A percentile compares a stretch with the other conserved stretches of the same genome.
Conservation (phyloP, 495 filamentous ascomycete species). For the Melanomma pulvis-pyrius region DNA sequence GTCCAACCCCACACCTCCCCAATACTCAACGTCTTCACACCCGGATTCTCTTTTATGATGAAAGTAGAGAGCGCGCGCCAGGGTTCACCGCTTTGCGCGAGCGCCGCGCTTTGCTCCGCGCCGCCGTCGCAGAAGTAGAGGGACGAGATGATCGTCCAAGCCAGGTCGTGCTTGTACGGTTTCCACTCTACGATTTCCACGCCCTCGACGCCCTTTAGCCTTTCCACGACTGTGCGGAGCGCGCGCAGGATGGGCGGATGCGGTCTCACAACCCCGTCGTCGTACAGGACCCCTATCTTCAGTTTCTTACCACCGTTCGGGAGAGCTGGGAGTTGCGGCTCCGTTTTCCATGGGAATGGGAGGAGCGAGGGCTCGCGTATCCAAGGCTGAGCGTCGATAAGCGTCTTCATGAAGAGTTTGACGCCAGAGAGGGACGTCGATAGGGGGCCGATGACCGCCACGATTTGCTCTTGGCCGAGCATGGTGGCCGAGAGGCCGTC, state of each 20-base stretch:
- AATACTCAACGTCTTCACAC: slow-evolving; percentile 13
- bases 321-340: neutral
- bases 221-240: slow-evolving; percentile 57
- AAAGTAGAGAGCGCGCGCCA: slow-evolving; percentile 53
- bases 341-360: slow-evolving; percentile 61
- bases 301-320: slow-evolving; percentile 42
- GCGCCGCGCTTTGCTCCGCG: slow-evolving; percentile 52
- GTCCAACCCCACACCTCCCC: slow-evolving; percentile 44
- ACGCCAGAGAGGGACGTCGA: slow-evolving; percentile 63
- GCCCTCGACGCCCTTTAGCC: slow-evolving; percentile 52
- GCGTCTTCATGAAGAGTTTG: slow-evolving; percentile 63
- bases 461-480: slow-evolving; percentile 61
- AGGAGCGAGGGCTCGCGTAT: slow-evolving; percentile 60
- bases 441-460: slow-evolving; percentile 65
- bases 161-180: slow-evolving; percentile 53
- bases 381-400: slow-evolving; percentile 65
- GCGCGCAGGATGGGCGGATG: slow-evolving; percentile 71
- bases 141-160: slow-evolving; percentile 50
- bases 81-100: slow-evolving; percentile 60
- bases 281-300: slow-evolving; percentile 69
- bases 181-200: slow-evolving; percentile 68
- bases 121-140: slow-evolving; percentile 59
- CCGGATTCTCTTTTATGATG: slow-evolving; percentile 55
- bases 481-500: slow-evolving; percentile 54
- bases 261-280: slow-evolving; percentile 69